These are phyloP conservation scores for Diplodia seriata DNA, from an alignment of 2,329 filamentous ascomycete species.

Conservation along the genomic window DNA sequence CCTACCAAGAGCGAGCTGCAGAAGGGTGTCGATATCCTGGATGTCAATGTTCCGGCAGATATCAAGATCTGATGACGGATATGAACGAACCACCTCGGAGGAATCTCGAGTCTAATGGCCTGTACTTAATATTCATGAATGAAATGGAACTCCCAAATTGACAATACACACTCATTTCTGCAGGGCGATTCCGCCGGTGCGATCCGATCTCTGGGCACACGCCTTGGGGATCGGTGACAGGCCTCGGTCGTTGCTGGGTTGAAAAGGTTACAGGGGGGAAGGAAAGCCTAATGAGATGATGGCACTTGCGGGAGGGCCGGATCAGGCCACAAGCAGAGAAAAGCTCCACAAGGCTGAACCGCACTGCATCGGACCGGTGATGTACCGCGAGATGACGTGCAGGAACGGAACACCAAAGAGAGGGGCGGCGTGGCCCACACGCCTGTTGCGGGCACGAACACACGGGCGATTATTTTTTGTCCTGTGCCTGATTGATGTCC, in stretches of 20 bases:
- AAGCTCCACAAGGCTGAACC: constrained; percentile 29
- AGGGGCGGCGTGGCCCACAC: constrained; percentile 11
- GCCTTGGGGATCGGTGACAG: neutral
- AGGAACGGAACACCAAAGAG: constrained; percentile 12
- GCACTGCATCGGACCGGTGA: constrained; percentile 14
- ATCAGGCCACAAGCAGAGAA: constrained; percentile 13
- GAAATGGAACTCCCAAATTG: constrained; percentile 10
- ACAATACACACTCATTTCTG: constrained; percentile 3
- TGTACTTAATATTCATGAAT: constrained; percentile 24
- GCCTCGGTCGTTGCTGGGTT: constrained; percentile 1
- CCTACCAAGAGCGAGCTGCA: constrained; percentile 78
- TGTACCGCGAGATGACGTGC: constrained; percentile 28
- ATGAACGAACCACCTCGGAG: neutral
- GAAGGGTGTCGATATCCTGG: constrained; percentile 61
- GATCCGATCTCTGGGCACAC: constrained; percentile 7
- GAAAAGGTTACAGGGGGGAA: neutral
- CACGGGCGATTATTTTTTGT: neutral
- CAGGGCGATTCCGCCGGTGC: neutral
- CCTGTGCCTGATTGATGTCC: neutral
- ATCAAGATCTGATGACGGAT: constrained; percentile 50
- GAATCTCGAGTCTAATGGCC: constrained; percentile 2
- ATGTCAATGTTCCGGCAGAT: constrained; percentile 54
- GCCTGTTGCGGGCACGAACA: constrained; percentile 18
- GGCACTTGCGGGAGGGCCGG: neutral
- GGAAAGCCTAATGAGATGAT: constrained; percentile 17